Percentiles rank a stretch among this genome's conserved stretches.
phyloP scores from a whole-genome alignment of 371 early-diverging fungal species.

The Saksenaea oblongispora region DNA sequence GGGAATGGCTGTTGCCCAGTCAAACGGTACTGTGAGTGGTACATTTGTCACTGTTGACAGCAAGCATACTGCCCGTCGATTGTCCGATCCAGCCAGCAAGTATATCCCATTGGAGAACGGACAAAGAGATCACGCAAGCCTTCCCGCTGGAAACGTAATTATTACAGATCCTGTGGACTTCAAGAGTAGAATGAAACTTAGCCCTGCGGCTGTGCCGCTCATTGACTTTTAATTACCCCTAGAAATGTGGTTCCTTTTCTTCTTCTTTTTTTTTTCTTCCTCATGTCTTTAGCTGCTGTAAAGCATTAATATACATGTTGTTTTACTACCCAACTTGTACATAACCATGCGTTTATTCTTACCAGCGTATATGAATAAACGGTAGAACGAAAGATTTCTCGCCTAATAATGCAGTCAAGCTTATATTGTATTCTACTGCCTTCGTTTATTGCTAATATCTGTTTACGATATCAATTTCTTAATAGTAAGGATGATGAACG shows the following conservation, averaged over 20 bases:
- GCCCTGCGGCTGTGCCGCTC: slow-evolving; percentile 51
- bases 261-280: too few relatives aligned
- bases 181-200: slow-evolving; percentile 58
- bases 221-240: slow-evolving; percentile 18
- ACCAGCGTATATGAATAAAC: background rate
- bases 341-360: background rate
- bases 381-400: background rate
- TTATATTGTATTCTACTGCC: background rate
- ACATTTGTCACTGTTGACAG: slow-evolving; percentile 48
- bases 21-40: slow-evolving; percentile 23
- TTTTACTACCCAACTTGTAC: background rate
- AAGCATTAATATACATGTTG: background rate
- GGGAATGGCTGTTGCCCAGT: slow-evolving; percentile 31
- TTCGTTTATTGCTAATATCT: too few relatives aligned
- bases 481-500: slow-evolving; percentile 35
- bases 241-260: background rate
- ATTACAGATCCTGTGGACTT: slow-evolving; percentile 53
- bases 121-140: slow-evolving; percentile 17
- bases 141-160: slow-evolving; percentile 43
- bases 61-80: slow-evolving; percentile 46
- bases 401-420: too few relatives aligned
- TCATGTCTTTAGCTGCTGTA: background rate
- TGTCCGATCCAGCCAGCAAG: slow-evolving; percentile 22
- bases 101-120: slow-evolving; percentile 9
- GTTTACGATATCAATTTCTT: background rate